Conservation (phyloP, 148 eudicot genomes). For the Cornus kousa region DNA sequence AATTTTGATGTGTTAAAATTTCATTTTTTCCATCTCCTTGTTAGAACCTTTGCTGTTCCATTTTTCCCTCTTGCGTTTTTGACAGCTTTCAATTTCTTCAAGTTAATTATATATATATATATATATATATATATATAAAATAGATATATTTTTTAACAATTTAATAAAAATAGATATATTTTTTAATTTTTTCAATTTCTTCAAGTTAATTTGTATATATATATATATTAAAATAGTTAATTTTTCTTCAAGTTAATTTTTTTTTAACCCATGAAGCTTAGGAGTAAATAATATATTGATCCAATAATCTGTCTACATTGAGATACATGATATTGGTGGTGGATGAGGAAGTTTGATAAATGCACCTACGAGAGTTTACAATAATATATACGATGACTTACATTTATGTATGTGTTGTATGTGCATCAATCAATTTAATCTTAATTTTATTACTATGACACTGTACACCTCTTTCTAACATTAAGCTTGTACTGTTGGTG, state of each 20-base stretch:
- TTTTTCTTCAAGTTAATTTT: not conserved
- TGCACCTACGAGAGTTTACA: constrained; percentile 93
- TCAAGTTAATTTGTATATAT: not conserved
- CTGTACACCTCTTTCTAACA: not conserved
- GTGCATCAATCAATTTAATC: constrained; percentile 18
- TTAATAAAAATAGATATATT: no score
- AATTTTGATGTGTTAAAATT: not conserved
- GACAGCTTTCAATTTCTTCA: not conserved
- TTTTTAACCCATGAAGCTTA: no score
- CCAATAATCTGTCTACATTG: constrained; percentile 26
- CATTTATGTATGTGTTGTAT: constrained; percentile 35
- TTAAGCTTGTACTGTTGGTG: no score
- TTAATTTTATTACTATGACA: not conserved
- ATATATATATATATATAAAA: no score
- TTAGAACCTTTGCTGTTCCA: not conserved
- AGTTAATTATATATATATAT: no score
- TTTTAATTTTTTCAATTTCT: not conserved
- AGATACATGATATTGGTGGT: constrained; percentile 99
- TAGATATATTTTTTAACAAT: no score
- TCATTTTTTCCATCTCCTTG: no score
- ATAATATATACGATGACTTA: constrained; percentile 56
- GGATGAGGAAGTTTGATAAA: constrained; percentile 98
- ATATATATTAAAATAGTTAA: no score
- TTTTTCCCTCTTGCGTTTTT: not conserved
- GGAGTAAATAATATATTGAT: constrained; percentile 7